Conservation (phyloP, 257 asterid genomes). For the Solanum etuberosum region DNA sequence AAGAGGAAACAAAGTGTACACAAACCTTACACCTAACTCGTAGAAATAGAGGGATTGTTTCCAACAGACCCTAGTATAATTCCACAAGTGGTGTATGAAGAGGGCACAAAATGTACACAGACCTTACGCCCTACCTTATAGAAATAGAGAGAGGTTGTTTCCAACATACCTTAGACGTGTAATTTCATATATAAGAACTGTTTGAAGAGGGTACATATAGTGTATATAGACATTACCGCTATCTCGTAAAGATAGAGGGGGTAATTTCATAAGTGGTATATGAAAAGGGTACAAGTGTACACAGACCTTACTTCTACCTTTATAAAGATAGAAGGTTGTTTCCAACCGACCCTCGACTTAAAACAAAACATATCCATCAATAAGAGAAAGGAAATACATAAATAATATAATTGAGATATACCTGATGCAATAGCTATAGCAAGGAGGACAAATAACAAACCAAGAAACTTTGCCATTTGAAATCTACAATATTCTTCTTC, state of each 20-base stretch:
- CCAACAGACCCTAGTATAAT: no score
- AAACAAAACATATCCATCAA: neutral
- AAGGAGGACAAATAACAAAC: neutral
- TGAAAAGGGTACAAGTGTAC: neutral
- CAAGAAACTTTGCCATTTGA: neutral
- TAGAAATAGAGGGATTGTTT: no score
- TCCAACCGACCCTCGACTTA: no score
- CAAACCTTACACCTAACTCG: no score
- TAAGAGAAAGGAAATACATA: neutral
- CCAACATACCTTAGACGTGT: neutral
- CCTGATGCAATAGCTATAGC: neutral
- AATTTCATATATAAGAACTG: no score
- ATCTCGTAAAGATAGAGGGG: no score
- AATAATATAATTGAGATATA: neutral
- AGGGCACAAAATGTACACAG: no score
- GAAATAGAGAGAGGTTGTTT: no score
- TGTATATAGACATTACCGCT: no score
- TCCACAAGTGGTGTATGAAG: neutral
- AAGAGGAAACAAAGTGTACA: no score
- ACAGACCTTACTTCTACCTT: rapidly evolving
- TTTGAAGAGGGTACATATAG: no score
- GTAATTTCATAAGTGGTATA: rapidly evolving
- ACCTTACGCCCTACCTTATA: neutral
- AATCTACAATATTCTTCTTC: neutral
- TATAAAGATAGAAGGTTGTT: no score